These are phyloP conservation scores for Verbena officinalis DNA, from an alignment of 257 asterid genomes.

Conservation along the genomic window DNA sequence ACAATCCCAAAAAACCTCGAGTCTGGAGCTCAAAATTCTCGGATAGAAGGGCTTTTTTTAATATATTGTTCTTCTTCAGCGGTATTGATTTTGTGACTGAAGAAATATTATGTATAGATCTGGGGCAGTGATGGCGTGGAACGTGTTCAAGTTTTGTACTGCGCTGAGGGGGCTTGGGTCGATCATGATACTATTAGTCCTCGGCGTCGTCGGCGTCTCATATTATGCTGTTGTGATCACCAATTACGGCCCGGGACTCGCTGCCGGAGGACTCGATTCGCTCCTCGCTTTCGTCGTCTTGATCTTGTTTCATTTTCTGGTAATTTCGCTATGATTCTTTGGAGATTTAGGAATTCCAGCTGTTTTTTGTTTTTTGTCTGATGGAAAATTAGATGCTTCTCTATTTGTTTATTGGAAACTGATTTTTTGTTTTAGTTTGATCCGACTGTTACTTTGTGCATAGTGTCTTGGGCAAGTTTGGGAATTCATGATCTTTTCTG, in stretches of 20 bases:
- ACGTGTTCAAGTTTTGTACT: conserved; percentile 94
- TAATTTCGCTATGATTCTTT: conserved; percentile 35
- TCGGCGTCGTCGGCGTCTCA: conserved; percentile 90
- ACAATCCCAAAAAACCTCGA: conserved; percentile 18
- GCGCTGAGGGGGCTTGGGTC: conserved; percentile 94
- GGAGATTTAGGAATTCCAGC: conserved; percentile 5
- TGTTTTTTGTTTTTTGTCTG: neutral
- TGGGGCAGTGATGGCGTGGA: conserved; percentile 99
- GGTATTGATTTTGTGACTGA: conserved; percentile 15
- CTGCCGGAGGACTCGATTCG: conserved; percentile 72
- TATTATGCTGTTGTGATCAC: conserved; percentile 89
- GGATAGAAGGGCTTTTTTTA: neutral
- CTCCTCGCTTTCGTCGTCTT: conserved; percentile 63
- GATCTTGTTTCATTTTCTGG: conserved; percentile 82
- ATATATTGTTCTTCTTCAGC: neutral
- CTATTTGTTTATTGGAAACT: conserved; percentile 21
- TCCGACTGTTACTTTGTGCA: conserved; percentile 17
- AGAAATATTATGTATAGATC: conserved; percentile 84
- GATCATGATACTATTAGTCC: conserved; percentile 92
- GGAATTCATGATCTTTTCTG: conserved; percentile 5
- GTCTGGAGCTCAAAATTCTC: conserved; percentile 25
- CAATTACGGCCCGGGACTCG: conserved; percentile 81
- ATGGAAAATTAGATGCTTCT: conserved; percentile 15
- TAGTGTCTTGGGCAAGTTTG: conserved; percentile 14
- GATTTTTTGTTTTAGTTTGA: conserved; percentile 20